A percentile compares a stretch with the other conserved stretches of the same genome.
Evolutionary conservation across 768 basidiomycete genomes (phyloP).

Genomic region (Trametes coccinea): DNA sequence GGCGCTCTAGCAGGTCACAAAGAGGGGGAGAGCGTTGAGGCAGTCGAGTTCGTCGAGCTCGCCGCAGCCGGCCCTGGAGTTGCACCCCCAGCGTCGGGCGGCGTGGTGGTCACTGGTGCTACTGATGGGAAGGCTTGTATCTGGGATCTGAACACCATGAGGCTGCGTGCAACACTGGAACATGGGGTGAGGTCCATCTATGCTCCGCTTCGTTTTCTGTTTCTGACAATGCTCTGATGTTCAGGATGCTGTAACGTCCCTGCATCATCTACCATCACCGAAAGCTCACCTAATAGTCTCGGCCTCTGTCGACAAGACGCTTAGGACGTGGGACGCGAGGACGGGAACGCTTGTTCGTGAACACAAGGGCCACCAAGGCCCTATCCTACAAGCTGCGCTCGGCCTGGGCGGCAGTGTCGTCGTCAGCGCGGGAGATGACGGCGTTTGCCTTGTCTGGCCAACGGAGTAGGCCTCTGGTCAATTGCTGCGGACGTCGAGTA

Average conservation of each 20-base stretch:
- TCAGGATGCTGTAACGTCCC: slow-evolving; percentile 87
- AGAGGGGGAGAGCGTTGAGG: slow-evolving; percentile 87
- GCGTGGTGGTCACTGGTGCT: slow-evolving; percentile 79
- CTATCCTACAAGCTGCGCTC: slow-evolving; percentile 74
- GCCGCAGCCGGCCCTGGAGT: slow-evolving; percentile 46
- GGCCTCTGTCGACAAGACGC: slow-evolving; percentile 81
- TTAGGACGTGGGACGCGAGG: slow-evolving; percentile 92
- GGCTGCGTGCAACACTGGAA: slow-evolving; percentile 75
- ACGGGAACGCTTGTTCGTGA: slow-evolving; percentile 76
- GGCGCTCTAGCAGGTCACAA: slow-evolving; percentile 78
- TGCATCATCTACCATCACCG: slow-evolving; percentile 74
- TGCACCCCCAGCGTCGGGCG: slow-evolving; percentile 52
- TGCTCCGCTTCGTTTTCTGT: background rate
- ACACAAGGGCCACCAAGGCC: slow-evolving; percentile 80
- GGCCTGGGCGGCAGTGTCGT: slow-evolving; percentile 71
- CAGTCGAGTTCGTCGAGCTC: slow-evolving; percentile 80
- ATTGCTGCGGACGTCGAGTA: too few relatives aligned
- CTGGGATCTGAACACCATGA: slow-evolving; percentile 91
- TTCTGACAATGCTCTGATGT: background rate
- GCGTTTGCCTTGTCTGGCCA: slow-evolving; percentile 78
- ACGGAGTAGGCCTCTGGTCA: slow-evolving; percentile 42
- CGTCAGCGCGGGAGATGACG: slow-evolving; percentile 91
- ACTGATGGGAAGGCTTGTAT: slow-evolving; percentile 94
- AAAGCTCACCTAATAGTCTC: slow-evolving; percentile 79
- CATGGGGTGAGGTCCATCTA: slow-evolving; percentile 62